These are phyloP conservation scores for Epichloe gansuensis DNA, from an alignment of 2,329 filamentous ascomycete species.

Conservation along the genomic window DNA sequence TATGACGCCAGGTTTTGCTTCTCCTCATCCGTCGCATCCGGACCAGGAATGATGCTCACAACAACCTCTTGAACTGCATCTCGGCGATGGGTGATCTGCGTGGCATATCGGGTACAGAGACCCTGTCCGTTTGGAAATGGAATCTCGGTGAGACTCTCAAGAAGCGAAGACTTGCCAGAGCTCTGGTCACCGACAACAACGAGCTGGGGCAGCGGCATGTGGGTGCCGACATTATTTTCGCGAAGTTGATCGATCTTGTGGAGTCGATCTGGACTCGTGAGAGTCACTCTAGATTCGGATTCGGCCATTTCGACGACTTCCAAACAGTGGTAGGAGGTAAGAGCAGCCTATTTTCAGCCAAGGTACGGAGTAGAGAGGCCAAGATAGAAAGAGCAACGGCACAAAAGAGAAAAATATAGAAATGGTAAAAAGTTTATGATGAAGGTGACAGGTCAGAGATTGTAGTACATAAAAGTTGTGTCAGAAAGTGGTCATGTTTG, in stretches of 20 bases:
- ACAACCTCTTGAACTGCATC: slow-evolving; percentile 23
- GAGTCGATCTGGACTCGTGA: slow-evolving; percentile 3
- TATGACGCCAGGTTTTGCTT: slow-evolving; percentile 1
- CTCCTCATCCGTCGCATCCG: slow-evolving; percentile 7
- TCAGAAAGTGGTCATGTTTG: too few relatives aligned
- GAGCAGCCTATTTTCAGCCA: not conserved
- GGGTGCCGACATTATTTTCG: slow-evolving; percentile 25
- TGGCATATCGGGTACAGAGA: slow-evolving; percentile 37
- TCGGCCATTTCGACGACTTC: not conserved
- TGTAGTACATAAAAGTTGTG: too few relatives aligned
- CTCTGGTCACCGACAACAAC: slow-evolving; percentile 78
- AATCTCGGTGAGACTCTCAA: slow-evolving; percentile 50
- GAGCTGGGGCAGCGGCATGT: slow-evolving; percentile 42
- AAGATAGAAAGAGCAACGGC: too few relatives aligned
- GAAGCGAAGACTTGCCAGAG: slow-evolving; percentile 73
- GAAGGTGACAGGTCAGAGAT: too few relatives aligned
- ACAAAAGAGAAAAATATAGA: too few relatives aligned
- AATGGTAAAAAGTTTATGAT: too few relatives aligned
- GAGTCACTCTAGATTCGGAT: not conserved
- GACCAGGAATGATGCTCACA: slow-evolving; percentile 26
- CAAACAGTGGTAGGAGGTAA: not conserved
- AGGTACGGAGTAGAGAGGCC: not conserved
- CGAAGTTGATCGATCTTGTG: slow-evolving; percentile 29
- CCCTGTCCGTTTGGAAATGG: slow-evolving; percentile 31
- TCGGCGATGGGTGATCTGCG: slow-evolving; percentile 16